Evolutionary conservation across 768 basidiomycete species (phyloP).

Genomic region (Favolaschia claudopus): DNA sequence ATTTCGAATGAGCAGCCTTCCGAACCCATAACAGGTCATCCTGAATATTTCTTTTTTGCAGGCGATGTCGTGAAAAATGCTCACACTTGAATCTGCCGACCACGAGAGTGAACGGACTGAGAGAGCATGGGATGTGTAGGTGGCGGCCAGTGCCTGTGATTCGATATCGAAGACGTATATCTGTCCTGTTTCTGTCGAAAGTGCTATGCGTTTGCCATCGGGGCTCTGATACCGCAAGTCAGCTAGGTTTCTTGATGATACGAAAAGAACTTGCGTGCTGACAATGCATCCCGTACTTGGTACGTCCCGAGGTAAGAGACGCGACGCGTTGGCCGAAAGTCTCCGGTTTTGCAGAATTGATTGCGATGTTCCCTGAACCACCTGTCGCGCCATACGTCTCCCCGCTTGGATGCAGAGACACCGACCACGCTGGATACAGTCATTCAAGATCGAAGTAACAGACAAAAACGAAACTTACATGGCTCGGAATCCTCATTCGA

Average conservation of each 20-base stretch:
- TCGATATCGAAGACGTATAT: slow-evolving; percentile 87
- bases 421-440: slow-evolving; percentile 73
- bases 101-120: slow-evolving; percentile 86
- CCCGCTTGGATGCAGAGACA: slow-evolving; percentile 80
- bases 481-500: slow-evolving; percentile 68
- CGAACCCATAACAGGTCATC: too few species aligned
- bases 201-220: slow-evolving; percentile 81
- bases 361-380: slow-evolving; percentile 71
- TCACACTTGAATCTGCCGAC: slow-evolving; percentile 88
- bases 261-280: slow-evolving; percentile 59
- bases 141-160: slow-evolving; percentile 65
- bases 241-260: too few species aligned
- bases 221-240: too few species aligned
- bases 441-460: not conserved
- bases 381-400: slow-evolving; percentile 80
- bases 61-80: too few species aligned
- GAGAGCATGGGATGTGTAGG: slow-evolving; percentile 91
- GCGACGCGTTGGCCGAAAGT: slow-evolving; percentile 72
- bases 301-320: slow-evolving; percentile 69
- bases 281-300: slow-evolving; percentile 81
- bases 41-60: too few species aligned
- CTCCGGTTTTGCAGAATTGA: slow-evolving; percentile 73
- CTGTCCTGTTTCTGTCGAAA: slow-evolving; percentile 88
- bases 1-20: too few species aligned
- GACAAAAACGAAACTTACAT: slow-evolving; percentile 54